Evolutionary conservation across 208 protist genomes (phyloP), one percentile per base, ranked within the genome.

Genomic region (Leptomonas pyrrhocoris): DNA sequence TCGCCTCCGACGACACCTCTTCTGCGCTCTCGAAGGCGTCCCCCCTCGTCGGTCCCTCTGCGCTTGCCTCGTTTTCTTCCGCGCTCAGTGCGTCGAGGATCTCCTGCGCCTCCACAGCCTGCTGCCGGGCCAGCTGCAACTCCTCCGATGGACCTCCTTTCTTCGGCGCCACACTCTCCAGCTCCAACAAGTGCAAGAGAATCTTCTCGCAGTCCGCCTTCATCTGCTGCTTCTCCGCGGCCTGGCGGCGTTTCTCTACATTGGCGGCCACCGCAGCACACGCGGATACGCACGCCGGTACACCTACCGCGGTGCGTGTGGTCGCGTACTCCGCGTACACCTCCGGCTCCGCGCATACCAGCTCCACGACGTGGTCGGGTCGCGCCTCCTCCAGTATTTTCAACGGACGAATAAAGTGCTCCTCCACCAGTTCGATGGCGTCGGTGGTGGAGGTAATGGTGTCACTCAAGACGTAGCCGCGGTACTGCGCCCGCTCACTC

Each of bases 391-490:
- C 77, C 9, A 83, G 21, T 34, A 95, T 36, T n/a, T 77, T 70
- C 43, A 77, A 49, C 25, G 72, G 48, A 0, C 31, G 40, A 18
- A 71, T 31, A 46, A 77, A 83, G 15, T 74, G 56, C 27, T 79
- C 71, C 54, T 81, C 54, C 45, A 88, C 84, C 2, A 50, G n/a
- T 13, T 78, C 59, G n/a, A 53, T 8, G 4, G 66, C 54, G 27
- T 21, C 46, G 3, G 77, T 66, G 43, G 60, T 73, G 49, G 73
- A 34, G 62, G 56, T 19, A 46, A 80, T 60, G 9, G 79, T 77
- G 56, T 97, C 90, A 58, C 88, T 93, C 38, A 95, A 83, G 27
- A 97, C 88, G 77, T 90, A 97, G 58, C 92, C 92, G 43, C 81
- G 78, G 72, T 92, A 86, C 25, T 70, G 34, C 27, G 56, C 74